Evolutionary conservation across 2,329 filamentous ascomycete species (phyloP).

Genomic region (Dactylellina parvicollis): DNA sequence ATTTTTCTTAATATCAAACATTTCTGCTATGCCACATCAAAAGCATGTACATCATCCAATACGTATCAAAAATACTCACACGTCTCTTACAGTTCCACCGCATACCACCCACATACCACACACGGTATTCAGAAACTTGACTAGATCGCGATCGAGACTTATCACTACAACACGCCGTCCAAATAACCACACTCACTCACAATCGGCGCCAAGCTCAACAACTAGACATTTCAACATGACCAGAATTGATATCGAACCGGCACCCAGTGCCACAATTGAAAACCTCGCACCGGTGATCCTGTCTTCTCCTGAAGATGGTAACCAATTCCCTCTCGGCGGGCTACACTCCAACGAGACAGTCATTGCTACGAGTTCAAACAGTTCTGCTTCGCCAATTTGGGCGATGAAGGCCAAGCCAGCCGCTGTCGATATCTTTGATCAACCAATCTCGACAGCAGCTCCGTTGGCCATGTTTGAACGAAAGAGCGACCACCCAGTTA

Average conservation of each 20-base stretch:
- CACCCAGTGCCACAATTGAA: constrained; percentile 20
- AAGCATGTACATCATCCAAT: constrained; percentile 13
- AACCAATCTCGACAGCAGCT: constrained; percentile 67
- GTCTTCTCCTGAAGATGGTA: constrained; percentile 33
- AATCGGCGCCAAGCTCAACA: neutral
- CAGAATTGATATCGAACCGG: constrained; percentile 5
- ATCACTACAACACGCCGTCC: constrained; percentile 1
- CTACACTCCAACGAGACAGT: neutral
- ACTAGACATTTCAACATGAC: constrained; percentile 20
- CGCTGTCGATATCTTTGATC: constrained; percentile 25
- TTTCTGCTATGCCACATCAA: constrained; percentile 12
- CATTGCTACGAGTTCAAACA: neutral
- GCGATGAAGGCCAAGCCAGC: neutral
- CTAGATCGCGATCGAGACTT: neutral
- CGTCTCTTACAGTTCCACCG: neutral
- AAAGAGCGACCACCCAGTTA: constrained; percentile 69
- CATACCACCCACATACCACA: constrained; percentile 6
- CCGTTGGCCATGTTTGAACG: constrained; percentile 66
- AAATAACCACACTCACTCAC: constrained; percentile 3
- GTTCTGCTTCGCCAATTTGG: neutral
- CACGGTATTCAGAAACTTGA: neutral
- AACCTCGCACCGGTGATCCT: constrained; percentile 36
- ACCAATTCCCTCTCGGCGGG: constrained; percentile 33
- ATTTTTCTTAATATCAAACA: constrained; percentile 18
- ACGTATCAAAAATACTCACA: constrained; percentile 22